Evolutionary conservation across 2,329 filamentous ascomycete species (phyloP).

Genomic region (Monosporascus sp.): DNA sequence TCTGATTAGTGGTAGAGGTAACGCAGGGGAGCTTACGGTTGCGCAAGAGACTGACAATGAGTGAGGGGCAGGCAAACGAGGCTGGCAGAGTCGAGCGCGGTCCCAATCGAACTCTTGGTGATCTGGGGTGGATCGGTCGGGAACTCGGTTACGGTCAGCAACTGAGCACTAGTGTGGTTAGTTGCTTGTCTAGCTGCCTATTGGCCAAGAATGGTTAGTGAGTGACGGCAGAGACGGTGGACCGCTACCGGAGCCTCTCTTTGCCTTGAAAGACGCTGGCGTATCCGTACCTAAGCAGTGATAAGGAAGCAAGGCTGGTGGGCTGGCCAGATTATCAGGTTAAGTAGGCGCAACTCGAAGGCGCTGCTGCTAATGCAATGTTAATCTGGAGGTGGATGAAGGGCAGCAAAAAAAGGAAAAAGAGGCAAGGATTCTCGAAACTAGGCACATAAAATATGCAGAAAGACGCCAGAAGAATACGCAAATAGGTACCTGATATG

Average conservation of each 20-base stretch:
- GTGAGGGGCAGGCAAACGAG: background rate
- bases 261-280: background rate
- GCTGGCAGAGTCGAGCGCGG: background rate
- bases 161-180: background rate
- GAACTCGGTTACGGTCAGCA: background rate
- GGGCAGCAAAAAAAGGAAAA: too few relatives aligned
- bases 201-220: background rate
- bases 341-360: too few relatives aligned
- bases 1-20: background rate
- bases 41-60: background rate
- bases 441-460: too few relatives aligned
- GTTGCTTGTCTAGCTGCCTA: background rate
- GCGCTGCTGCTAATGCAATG: too few relatives aligned
- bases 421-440: too few relatives aligned
- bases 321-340: too few relatives aligned
- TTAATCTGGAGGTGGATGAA: too few relatives aligned
- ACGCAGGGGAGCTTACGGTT: background rate
- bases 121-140: background rate
- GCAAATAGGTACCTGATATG: too few relatives aligned
- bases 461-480: too few relatives aligned
- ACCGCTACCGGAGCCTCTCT: background rate
- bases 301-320: too few relatives aligned
- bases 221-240: background rate
- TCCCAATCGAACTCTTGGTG: background rate
- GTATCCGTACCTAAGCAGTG: too few relatives aligned